phyloP scores from a whole-genome alignment of 1,284 basidiomycete genomes.

The Ganoderma resinaceum region DNA sequence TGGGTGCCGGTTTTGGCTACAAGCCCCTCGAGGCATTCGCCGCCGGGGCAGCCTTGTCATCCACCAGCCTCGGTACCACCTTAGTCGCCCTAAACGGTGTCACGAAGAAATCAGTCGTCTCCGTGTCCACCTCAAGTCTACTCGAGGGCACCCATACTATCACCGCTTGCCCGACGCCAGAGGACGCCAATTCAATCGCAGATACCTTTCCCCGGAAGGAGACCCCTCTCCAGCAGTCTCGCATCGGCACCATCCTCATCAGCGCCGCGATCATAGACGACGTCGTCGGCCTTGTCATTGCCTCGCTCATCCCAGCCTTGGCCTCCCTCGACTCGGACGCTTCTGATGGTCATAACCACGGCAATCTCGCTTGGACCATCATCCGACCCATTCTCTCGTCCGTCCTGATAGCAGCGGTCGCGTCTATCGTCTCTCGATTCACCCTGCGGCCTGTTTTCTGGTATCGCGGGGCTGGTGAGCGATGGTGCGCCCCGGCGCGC shows the following conservation, averaged over 20 bases:
- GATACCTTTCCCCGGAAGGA: not conserved
- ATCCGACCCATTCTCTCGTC: slow-evolving; percentile 49
- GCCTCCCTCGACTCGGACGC: slow-evolving; percentile 27
- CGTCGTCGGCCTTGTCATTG: slow-evolving; percentile 58
- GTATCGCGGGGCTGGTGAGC: slow-evolving; percentile 30
- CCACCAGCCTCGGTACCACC: slow-evolving; percentile 62
- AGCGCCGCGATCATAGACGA: slow-evolving; percentile 63
- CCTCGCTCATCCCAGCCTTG: slow-evolving; percentile 50
- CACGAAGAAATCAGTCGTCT: not conserved
- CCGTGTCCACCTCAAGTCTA: not conserved
- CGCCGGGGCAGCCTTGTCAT: slow-evolving; percentile 56
- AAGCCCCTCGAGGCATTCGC: slow-evolving; percentile 53
- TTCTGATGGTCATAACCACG: not conserved
- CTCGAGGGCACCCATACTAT: too few relatives aligned
- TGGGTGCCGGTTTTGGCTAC: slow-evolving; percentile 39
- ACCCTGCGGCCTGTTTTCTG: slow-evolving; percentile 39
- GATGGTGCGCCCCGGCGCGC: slow-evolving; percentile 35
- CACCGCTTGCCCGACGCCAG: not conserved
- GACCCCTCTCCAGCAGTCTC: slow-evolving; percentile 47
- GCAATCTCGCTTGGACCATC: slow-evolving; percentile 44
- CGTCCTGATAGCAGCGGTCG: slow-evolving; percentile 42
- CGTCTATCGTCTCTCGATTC: slow-evolving; percentile 37
- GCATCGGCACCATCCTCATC: slow-evolving; percentile 56
- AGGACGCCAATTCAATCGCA: not conserved
- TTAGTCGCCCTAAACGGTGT: slow-evolving; percentile 51